Conservation (phyloP, 2,329 filamentous ascomycete genomes). For the Hirsutella thompsonii region DNA sequence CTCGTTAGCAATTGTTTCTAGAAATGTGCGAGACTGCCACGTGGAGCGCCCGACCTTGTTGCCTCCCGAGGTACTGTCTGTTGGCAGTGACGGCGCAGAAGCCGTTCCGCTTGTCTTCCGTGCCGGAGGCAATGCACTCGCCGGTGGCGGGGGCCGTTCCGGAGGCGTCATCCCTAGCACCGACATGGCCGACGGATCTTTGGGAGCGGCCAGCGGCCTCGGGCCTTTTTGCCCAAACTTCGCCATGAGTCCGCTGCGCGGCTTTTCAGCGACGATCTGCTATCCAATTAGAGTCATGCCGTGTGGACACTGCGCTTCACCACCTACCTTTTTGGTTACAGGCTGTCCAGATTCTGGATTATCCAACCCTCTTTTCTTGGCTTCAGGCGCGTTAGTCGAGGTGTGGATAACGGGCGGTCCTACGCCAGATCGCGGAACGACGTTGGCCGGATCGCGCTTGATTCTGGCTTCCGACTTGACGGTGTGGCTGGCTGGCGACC, state of each 20-base stretch:
- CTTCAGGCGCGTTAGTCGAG: conserved; percentile 12
- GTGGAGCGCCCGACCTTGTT: conserved; percentile 7
- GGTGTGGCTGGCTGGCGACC: background rate
- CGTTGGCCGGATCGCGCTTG: conserved; percentile 4
- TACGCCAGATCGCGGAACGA: conserved; percentile 11
- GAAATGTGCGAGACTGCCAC: background rate
- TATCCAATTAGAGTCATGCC: conserved; percentile 14
- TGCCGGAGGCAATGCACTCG: conserved; percentile 2
- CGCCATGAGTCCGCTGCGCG: conserved; percentile 19
- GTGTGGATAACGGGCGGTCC: conserved; percentile 28
- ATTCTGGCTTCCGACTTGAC: background rate
- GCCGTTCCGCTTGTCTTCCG: conserved; percentile 11
- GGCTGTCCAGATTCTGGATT: conserved; percentile 17
- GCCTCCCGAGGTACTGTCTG: conserved; percentile 5
- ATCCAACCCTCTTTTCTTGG: conserved; percentile 32
- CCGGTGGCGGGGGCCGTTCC: conserved; percentile 21
- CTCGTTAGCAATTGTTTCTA: background rate
- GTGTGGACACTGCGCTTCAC: conserved; percentile 1
- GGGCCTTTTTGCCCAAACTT: conserved; percentile 21
- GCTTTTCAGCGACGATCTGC: conserved; percentile 17
- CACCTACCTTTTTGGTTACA: conserved; percentile 28
- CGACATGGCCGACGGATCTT: conserved; percentile 39
- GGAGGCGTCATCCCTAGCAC: conserved; percentile 35
- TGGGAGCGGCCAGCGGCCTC: conserved; percentile 16
- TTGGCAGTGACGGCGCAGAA: conserved; percentile 6